A percentile compares a stretch with the other conserved stretches of the same genome.
Evolutionary conservation across 2,329 filamentous ascomycete species (phyloP).

Genomic region (Neoarthrinium moseri): DNA sequence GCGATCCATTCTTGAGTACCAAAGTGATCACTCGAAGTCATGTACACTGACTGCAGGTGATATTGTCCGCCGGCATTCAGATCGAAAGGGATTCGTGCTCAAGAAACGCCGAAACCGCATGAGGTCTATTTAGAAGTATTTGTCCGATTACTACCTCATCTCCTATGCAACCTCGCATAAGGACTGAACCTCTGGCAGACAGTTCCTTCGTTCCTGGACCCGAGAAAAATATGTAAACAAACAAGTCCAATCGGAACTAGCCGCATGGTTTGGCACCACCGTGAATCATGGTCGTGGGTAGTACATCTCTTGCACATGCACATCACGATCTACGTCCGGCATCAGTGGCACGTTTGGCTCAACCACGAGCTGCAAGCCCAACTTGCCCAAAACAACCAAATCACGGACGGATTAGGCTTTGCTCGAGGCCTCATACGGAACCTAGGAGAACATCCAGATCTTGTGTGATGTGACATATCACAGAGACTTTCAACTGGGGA

Average conservation of each 20-base stretch:
- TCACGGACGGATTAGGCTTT: slow-evolving; percentile 20
- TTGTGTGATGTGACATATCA: slow-evolving; percentile 51
- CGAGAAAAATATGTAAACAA: neutral
- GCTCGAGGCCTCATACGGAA: slow-evolving; percentile 30
- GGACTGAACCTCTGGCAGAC: too few relatives aligned
- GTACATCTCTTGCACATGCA: slow-evolving; percentile 19
- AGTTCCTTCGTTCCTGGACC: neutral
- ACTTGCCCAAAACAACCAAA: slow-evolving; percentile 18
- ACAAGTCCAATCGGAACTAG: slow-evolving; percentile 23
- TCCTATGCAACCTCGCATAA: too few relatives aligned
- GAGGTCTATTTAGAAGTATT: too few relatives aligned
- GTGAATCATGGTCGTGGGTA: slow-evolving; percentile 1
- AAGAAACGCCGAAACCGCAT: too few relatives aligned
- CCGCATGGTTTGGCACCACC: slow-evolving; percentile 19
- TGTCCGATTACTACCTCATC: too few relatives aligned
- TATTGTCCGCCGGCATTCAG: neutral
- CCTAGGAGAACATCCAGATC: slow-evolving; percentile 41
- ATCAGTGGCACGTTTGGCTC: slow-evolving; percentile 25
- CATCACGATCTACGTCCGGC: slow-evolving; percentile 23
- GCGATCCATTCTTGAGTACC: slow-evolving; percentile 5
- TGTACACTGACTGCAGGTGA: slow-evolving; percentile 10
- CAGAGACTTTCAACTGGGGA: slow-evolving; percentile 14
- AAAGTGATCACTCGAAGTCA: slow-evolving; percentile 8
- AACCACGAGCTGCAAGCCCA: slow-evolving; percentile 22
- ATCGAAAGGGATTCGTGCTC: too few relatives aligned